These are phyloP conservation scores for Rasamsonia emersonii DNA, from an alignment of 2,329 filamentous ascomycete genomes.

Conservation along the genomic window DNA sequence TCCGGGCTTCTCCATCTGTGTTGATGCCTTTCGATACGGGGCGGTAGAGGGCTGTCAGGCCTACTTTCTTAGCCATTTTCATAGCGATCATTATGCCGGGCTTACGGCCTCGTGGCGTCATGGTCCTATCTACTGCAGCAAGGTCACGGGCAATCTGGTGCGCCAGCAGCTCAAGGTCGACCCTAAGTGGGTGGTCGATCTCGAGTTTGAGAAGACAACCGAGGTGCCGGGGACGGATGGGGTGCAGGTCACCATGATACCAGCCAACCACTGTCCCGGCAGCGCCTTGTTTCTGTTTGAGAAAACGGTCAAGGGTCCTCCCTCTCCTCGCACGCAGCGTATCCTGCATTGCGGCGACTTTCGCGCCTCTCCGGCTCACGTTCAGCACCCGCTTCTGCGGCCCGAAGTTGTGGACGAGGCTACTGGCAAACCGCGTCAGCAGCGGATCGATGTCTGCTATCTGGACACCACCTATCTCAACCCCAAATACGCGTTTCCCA, in stretches of 20 bases:
- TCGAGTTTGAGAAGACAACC: slow-evolving; percentile 74
- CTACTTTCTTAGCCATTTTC: slow-evolving; percentile 96
- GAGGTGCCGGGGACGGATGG: slow-evolving; percentile 77
- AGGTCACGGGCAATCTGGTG: slow-evolving; percentile 82
- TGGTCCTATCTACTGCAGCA: slow-evolving; percentile 93
- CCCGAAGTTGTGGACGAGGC: slow-evolving; percentile 64
- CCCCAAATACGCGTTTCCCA: slow-evolving; percentile 88
- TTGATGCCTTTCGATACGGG: slow-evolving; percentile 93
- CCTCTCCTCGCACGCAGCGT: slow-evolving; percentile 57
- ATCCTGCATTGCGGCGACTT: slow-evolving; percentile 96
- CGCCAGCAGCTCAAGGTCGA: slow-evolving; percentile 78
- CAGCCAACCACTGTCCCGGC: slow-evolving; percentile 92
- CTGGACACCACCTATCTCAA: slow-evolving; percentile 96
- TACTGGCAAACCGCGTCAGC: slow-evolving; percentile 64
- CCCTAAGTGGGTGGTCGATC: slow-evolving; percentile 70
- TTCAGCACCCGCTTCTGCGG: slow-evolving; percentile 70
- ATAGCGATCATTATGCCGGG: slow-evolving; percentile 95
- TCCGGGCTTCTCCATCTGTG: slow-evolving; percentile 82
- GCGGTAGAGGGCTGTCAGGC: slow-evolving; percentile 85
- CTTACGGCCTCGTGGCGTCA: slow-evolving; percentile 82
- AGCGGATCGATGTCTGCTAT: slow-evolving; percentile 91
- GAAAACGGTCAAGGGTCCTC: slow-evolving; percentile 57
- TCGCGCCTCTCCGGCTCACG: slow-evolving; percentile 74
- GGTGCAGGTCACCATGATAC: slow-evolving; percentile 85
- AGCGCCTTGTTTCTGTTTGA: slow-evolving; percentile 92